Evolutionary conservation across 495 filamentous ascomycete species (phyloP).

Genomic region (Penicillium parvum): DNA sequence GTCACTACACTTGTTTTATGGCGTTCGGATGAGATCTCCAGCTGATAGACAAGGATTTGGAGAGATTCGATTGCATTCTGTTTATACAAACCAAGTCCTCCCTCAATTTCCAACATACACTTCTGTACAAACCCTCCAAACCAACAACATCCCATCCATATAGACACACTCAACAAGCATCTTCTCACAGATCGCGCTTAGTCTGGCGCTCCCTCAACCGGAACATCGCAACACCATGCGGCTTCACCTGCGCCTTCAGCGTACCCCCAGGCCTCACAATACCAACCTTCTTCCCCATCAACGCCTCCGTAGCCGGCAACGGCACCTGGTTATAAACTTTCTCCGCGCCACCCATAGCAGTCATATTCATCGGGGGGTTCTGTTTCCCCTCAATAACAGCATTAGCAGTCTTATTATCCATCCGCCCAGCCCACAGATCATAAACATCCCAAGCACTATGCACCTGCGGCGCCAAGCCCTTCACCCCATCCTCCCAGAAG

Average conservation of each 20-base stretch:
- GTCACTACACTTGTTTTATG: slow-evolving; percentile 8
- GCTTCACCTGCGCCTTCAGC: slow-evolving; percentile 33
- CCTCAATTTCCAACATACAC: too few relatives aligned
- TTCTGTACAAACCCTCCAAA: too few relatives aligned
- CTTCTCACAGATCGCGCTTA: slow-evolving; percentile 46
- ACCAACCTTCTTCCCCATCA: slow-evolving; percentile 42
- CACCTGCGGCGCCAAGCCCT: slow-evolving; percentile 34
- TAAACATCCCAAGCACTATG: slow-evolving; percentile 47
- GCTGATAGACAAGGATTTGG: slow-evolving; percentile 4
- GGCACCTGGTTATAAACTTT: slow-evolving; percentile 33
- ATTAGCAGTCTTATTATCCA: slow-evolving; percentile 40
- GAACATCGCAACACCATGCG: slow-evolving; percentile 45
- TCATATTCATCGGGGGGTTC: slow-evolving; percentile 27
- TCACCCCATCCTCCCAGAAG: slow-evolving; percentile 44
- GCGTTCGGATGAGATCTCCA: slow-evolving; percentile 9
- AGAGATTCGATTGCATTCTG: slow-evolving; percentile 2
- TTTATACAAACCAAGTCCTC: slow-evolving; percentile 23
- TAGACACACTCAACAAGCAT: not conserved
- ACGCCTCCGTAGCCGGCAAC: slow-evolving; percentile 18
- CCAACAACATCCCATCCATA: slow-evolving; percentile 2
- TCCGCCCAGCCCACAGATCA: slow-evolving; percentile 54
- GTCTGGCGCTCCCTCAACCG: slow-evolving; percentile 40
- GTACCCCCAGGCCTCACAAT: slow-evolving; percentile 36
- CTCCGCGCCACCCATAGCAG: slow-evolving; percentile 36
- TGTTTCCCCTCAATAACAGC: slow-evolving; percentile 35